Evolutionary conservation across 768 basidiomycete species (phyloP).

Genomic region (Boletus subparvulus): DNA sequence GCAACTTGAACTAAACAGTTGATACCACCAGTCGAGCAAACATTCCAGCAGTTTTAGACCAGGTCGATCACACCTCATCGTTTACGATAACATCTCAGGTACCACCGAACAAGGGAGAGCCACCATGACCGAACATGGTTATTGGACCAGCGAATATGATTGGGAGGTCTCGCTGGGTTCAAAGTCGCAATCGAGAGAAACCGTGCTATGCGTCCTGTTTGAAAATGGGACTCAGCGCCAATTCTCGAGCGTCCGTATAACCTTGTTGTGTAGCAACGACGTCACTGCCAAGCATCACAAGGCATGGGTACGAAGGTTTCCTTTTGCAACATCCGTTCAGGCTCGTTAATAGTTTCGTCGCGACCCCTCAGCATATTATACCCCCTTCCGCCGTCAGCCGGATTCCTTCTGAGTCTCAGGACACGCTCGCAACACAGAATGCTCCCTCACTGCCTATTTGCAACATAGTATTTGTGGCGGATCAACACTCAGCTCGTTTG

Average conservation of each 20-base stretch:
- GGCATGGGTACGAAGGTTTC: not conserved
- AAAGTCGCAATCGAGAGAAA: not conserved
- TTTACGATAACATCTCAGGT: too few species aligned
- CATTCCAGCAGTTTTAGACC: not conserved
- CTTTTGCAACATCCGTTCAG: not conserved
- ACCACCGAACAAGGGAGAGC: not conserved
- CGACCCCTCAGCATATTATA: not conserved
- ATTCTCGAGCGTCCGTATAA: constrained; percentile 4
- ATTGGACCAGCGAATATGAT: constrained; percentile 9
- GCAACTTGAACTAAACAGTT: not conserved
- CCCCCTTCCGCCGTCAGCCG: not conserved
- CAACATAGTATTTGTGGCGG: not conserved
- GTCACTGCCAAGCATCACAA: not conserved
- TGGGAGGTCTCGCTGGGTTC: not conserved
- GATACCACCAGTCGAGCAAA: not conserved
- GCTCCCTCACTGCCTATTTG: not conserved
- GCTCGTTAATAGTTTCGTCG: not conserved
- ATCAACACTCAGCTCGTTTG: not conserved
- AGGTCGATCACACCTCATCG: not conserved
- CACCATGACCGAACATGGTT: not conserved
- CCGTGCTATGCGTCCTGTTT: constrained; percentile 1
- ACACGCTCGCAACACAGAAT: not conserved
- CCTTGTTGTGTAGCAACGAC: not conserved
- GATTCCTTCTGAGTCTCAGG: not conserved
- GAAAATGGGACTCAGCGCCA: constrained; percentile 1